A percentile compares a stretch with the other conserved stretches of the same genome.
Evolutionary conservation across 148 eudicot species (phyloP).

Genomic region (Bassia scoparia): DNA sequence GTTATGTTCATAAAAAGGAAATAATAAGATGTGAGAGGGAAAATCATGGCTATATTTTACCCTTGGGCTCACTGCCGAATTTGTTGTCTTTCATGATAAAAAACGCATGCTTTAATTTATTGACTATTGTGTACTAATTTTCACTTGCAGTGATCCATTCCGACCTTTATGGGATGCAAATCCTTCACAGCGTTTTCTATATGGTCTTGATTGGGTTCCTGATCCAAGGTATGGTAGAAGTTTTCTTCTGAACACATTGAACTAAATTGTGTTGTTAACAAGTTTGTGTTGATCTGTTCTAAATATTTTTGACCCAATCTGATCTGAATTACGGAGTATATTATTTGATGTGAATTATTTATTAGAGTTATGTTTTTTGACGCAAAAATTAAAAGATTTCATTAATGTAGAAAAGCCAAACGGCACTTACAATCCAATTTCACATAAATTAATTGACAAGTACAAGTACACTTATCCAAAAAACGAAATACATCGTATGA

Average conservation of each 20-base stretch:
- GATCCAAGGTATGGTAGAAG: slow-evolving; percentile 63
- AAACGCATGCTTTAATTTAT: neutral
- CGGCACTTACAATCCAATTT: no score
- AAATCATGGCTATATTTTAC: neutral
- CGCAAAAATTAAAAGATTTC: no score
- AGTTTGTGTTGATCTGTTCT: no score
- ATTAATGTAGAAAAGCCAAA: no score
- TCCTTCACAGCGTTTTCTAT: slow-evolving; percentile 46
- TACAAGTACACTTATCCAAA: no score
- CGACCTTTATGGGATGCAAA: slow-evolving; percentile 72
- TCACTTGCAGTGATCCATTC: slow-evolving; percentile 73
- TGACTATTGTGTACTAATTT: slow-evolving; percentile 17
- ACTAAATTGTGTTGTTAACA: neutral
- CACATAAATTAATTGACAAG: no score
- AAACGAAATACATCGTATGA: no score
- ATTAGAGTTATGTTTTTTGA: no score
- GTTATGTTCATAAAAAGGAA: no score
- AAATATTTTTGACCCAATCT: no score
- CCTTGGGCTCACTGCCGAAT: neutral
- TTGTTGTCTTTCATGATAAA: neutral
- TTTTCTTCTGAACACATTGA: neutral
- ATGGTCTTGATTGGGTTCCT: slow-evolving; percentile 83
- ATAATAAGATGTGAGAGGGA: neutral
- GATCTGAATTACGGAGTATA: no score
- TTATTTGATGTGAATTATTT: no score